Conservation (phyloP, 2,329 filamentous ascomycete genomes). For the Penicillium expansum region DNA sequence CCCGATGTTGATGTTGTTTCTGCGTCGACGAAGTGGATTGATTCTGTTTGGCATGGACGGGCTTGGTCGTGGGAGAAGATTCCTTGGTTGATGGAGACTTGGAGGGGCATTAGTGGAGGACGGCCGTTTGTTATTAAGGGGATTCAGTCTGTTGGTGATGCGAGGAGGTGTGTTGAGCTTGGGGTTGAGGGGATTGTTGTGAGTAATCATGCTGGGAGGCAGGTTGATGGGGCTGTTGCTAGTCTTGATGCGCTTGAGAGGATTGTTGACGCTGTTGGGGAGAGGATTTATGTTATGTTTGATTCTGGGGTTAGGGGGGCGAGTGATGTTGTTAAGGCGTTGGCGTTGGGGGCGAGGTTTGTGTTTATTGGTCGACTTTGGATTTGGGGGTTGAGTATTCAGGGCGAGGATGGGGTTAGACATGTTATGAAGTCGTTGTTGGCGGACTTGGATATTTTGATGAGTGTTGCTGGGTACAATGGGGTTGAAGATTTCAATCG, state of each 20-base stretch:
- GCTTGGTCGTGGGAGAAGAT: slow-evolving; percentile 66
- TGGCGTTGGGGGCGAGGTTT: slow-evolving; percentile 61
- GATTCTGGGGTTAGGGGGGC: slow-evolving; percentile 59
- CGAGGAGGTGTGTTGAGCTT: slow-evolving; percentile 56
- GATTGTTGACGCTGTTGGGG: slow-evolving; percentile 54
- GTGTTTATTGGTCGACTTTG: slow-evolving; percentile 61
- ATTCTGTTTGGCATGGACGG: slow-evolving; percentile 63
- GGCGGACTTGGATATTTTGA: slow-evolving; percentile 61
- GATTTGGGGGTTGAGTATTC: slow-evolving; percentile 60
- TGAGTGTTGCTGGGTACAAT: slow-evolving; percentile 58
- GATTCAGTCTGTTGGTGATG: slow-evolving; percentile 66
- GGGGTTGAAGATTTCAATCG: slow-evolving; percentile 53
- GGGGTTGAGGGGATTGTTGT: slow-evolving; percentile 67
- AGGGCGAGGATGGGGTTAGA: slow-evolving; percentile 59
- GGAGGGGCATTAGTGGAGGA: slow-evolving; percentile 54
- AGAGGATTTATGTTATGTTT: slow-evolving; percentile 56
- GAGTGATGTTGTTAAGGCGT: slow-evolving; percentile 59
- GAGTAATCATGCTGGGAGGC: slow-evolving; percentile 68
- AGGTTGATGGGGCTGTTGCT: slow-evolving; percentile 60
- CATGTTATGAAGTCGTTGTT: slow-evolving; percentile 62
- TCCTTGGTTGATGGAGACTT: slow-evolving; percentile 60
- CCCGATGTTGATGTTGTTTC: slow-evolving; percentile 51
- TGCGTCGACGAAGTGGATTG: slow-evolving; percentile 62
- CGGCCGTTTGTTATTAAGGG: slow-evolving; percentile 65
- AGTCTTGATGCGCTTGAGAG: slow-evolving; percentile 60